Conservation (phyloP, 1,284 basidiomycete species). For the Irpex lacteus region DNA sequence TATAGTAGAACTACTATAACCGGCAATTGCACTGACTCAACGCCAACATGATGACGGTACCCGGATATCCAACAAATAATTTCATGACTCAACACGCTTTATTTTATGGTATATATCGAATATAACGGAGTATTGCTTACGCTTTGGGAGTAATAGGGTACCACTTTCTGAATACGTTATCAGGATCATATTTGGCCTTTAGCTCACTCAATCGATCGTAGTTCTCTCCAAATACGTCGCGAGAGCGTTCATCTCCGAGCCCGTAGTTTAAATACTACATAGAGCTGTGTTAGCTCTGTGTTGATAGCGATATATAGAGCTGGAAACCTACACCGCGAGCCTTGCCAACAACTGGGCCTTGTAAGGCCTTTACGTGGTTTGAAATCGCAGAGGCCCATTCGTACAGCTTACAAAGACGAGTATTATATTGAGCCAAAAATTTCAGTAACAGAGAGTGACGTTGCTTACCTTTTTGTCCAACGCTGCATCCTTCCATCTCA, state of each 20-base stretch:
- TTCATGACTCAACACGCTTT: too few relatives aligned
- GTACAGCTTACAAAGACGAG: too few relatives aligned
- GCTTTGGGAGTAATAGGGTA: constrained; percentile 33
- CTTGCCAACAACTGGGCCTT: background rate
- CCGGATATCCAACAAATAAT: too few relatives aligned
- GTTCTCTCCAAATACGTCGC: constrained; percentile 39
- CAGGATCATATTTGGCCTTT: constrained; percentile 51
- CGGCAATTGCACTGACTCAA: background rate
- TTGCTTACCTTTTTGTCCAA: constrained; percentile 1
- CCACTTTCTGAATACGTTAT: constrained; percentile 53
- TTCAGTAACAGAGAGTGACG: background rate
- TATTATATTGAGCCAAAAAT: too few relatives aligned
- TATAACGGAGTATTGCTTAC: too few relatives aligned
- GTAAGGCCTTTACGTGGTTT: background rate
- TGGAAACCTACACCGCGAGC: background rate
- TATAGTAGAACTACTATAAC: too few relatives aligned
- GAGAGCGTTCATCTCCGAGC: constrained; percentile 10
- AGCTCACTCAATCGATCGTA: constrained; percentile 45
- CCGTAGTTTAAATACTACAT: constrained; percentile 14
- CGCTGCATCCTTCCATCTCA: constrained; percentile 8
- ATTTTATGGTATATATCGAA: too few relatives aligned
- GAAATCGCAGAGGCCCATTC: background rate
- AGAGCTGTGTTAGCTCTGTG: too few relatives aligned
- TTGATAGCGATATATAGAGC: too few relatives aligned
- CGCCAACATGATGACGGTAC: background rate